Base-by-base conservation (phyloP, 73 alveolate genomes). In the Uronychia setigera region DNA sequence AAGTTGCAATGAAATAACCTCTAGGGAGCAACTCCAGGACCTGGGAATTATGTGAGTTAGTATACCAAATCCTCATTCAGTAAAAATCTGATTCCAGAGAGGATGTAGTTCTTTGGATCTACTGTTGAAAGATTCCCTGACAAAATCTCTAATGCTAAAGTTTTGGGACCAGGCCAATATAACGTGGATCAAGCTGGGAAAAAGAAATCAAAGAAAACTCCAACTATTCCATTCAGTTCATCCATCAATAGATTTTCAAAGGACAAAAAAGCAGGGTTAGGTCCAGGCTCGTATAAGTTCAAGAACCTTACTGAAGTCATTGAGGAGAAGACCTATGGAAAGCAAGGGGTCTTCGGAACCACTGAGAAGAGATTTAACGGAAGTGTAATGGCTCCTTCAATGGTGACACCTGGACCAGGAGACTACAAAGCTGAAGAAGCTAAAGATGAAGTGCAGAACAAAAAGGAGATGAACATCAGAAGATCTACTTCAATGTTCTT, bases 391-490 rank as follows among this genome's bases (percentile, higher is more conserved):
- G 19, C 5, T 46, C 67, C 67, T 46, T 60, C 79, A n/a, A 60
- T 85, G 1, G 60, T 32, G 26, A 90, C 92, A 28, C 97, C 97
- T 0, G 96, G 95, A 26, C 97, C 97, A 1, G 97, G 97, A 26
- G 35, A 35, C 26, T 93, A 93, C 77, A 88, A 93, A 78, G 90
- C 93, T 1, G 92, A 82, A 26, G 59, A 83, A 27, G 35, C 92
- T 19, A 26, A 57, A 58, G 28, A 34, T 0, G 77, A 35, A 57
- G 76, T 77, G 13, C 76, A 79, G 77, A 88, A 81, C 34, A 83
- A 86, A 76, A 89, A 86, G 82, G 82, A 76, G n/a, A 33, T 30
- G 35, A 90, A 90, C 89, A 81, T 78, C 33, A 85, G 78, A 84
- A 31, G 91, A 58, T 79, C 96, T 31, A 35, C 96, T 59, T 90